Evolutionary conservation across 169 alveolate species (phyloP).

Genomic region (Plasmodium malariae): DNA sequence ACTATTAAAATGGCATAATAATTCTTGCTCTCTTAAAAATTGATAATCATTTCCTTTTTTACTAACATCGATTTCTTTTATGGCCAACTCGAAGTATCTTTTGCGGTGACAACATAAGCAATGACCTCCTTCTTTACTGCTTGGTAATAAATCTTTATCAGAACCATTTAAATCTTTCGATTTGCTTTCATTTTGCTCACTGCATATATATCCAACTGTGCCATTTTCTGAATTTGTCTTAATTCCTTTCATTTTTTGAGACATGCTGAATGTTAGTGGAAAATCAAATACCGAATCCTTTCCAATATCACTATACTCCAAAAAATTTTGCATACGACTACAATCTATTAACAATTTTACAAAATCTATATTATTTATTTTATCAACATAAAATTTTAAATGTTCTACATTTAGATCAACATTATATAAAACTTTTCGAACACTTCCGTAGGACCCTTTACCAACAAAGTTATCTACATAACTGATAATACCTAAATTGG

Average conservation of each 20-base stretch:
- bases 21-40: conserved; percentile 85
- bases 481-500: conserved; percentile 50
- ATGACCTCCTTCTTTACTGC: conserved; percentile 20
- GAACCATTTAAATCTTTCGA: background rate
- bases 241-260: background rate
- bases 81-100: conserved; percentile 56
- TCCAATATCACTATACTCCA: background rate
- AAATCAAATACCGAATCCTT: background rate
- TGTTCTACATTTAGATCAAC: conserved; percentile 30
- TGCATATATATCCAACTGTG: background rate
- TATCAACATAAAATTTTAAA: conserved; percentile 67
- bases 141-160: background rate
- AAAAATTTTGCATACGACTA: background rate
- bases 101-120: conserved; percentile 43
- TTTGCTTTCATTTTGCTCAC: background rate
- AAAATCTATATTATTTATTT: conserved; percentile 50
- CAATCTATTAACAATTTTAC: conserved; percentile 13
- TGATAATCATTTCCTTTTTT: conserved; percentile 76
- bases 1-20: conserved; percentile 83
- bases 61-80: conserved; percentile 74
- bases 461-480: conserved; percentile 67
- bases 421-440: conserved; percentile 69
- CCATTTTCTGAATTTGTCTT: background rate
- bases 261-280: background rate
- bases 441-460: conserved; percentile 58